These are phyloP conservation scores for Alnus glutinosa DNA, from an alignment of 306 rosid species.

Conservation along the genomic window DNA sequence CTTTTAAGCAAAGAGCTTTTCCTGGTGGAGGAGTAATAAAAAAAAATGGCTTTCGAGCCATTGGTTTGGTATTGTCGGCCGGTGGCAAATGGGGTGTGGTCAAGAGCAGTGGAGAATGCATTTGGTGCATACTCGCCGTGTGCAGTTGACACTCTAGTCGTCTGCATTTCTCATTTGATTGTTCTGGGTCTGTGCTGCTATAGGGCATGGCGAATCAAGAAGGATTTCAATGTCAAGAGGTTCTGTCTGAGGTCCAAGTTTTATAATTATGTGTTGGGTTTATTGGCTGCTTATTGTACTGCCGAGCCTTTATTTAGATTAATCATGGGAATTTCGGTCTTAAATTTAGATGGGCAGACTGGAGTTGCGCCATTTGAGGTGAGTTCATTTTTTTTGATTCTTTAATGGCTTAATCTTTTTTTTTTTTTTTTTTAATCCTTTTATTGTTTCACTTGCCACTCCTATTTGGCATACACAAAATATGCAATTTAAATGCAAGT, in stretches of 20 bases:
- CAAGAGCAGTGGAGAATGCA: slow-evolving; percentile 72
- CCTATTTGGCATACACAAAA: neutral
- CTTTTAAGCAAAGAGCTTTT: slow-evolving; percentile 25
- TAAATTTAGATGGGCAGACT: slow-evolving; percentile 81
- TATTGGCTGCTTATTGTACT: slow-evolving; percentile 66
- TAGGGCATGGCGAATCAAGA: slow-evolving; percentile 74
- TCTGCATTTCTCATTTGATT: slow-evolving; percentile 62
- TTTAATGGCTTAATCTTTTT: neutral
- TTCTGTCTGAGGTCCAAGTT: slow-evolving; percentile 73
- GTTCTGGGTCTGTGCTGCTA: slow-evolving; percentile 72
- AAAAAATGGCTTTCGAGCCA: slow-evolving; percentile 70
- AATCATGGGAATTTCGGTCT: slow-evolving; percentile 74
- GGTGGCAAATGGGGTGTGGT: slow-evolving; percentile 74
- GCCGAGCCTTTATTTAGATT: slow-evolving; percentile 86
- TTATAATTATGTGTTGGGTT: slow-evolving; percentile 68
- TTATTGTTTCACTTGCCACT: neutral
- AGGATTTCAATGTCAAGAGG: slow-evolving; percentile 65
- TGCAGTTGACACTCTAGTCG: slow-evolving; percentile 68
- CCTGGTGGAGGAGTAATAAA: slow-evolving; percentile 20
- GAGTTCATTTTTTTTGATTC: slow-evolving; percentile 17
- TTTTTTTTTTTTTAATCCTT: neutral
- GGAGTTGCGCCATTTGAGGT: slow-evolving; percentile 94
- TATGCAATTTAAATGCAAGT: neutral
- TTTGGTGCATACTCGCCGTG: slow-evolving; percentile 91
- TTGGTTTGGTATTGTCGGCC: slow-evolving; percentile 86